Base-by-base conservation (phyloP, 2,329 filamentous ascomycete species). In the Aspergillus novoparasiticus region DNA sequence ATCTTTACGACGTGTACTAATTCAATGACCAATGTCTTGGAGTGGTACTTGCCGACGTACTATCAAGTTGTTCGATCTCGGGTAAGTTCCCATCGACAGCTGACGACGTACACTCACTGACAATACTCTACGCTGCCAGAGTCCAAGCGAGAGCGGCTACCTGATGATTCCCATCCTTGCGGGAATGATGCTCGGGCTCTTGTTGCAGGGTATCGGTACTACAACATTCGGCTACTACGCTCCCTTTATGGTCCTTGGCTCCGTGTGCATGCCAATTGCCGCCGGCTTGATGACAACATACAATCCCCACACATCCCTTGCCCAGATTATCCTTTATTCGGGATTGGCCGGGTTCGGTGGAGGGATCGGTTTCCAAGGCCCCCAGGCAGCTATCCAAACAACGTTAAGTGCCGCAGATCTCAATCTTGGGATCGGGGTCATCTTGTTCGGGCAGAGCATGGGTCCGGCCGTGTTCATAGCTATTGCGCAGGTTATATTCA, bases 401-500 rank as follows among this genome's bases (percentile, higher is more conserved):
- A 68, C 66, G 1, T 61, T 76, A 2, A 60, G 60, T 12, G 45
- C 66, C 9, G 67, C 62, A 3, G 75, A 78, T 55, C 67, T 72
- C 36, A 65, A 70, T 11, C 53, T 75, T 43, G 74, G 71, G 6
- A 68, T 71, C 6, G 68, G 72, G 0, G 68, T 77, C 11, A 72
- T 78, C 21, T 64, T 76, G n/a, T 78, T 79, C 46, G 73, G 70
- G 48, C 75, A 80, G 62, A 76, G 70, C 26, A 73, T 80, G 57
- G 79, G 78, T 1, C 77, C 76, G 3, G 77, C 78, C 0, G 68
- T 87, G 0, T 86, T 86, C 64, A 79, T 87, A 54, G 80, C 81
- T 2, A 81, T 85, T 57, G 84, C 78, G 2, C 82, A 86, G 67
- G 82, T 80, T 57, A 77, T 86, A 28, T 85, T 87, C 63, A 80